Conservation (phyloP, 1,284 basidiomycete species). For the Lentinula novae-zelandiae region DNA sequence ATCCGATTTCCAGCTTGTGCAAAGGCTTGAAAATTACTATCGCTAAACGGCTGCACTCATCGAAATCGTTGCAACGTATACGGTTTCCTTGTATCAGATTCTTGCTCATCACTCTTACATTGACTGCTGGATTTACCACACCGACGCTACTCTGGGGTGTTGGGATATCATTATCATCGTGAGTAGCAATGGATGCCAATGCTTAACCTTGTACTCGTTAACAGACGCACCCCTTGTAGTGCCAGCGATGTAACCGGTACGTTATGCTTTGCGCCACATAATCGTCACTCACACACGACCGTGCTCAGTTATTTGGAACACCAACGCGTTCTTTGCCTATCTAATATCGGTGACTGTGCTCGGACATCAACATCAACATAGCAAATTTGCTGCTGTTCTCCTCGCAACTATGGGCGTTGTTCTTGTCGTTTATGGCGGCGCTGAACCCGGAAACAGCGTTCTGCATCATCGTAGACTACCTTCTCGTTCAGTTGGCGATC, state of each 20-base stretch:
- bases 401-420: background rate
- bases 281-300: background rate
- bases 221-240: background rate
- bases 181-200: background rate
- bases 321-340: constrained; percentile 3
- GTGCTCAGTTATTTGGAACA: background rate
- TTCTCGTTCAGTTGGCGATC: background rate
- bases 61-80: background rate
- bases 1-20: background rate
- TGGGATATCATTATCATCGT: constrained; percentile 3
- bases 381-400: constrained; percentile 3
- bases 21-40: constrained; percentile 1
- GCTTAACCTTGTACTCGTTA: no score
- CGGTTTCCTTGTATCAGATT: background rate
- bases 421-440: background rate
- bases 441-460: background rate
- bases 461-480: background rate
- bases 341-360: background rate
- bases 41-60: background rate
- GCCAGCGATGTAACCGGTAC: constrained; percentile 5
- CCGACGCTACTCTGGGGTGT: background rate
- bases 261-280: background rate
- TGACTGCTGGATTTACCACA: background rate
- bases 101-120: background rate
- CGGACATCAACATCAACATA: background rate